Evolutionary conservation across 331 rosid genomes (phyloP).

Genomic region (Phaseolus coccineus): DNA sequence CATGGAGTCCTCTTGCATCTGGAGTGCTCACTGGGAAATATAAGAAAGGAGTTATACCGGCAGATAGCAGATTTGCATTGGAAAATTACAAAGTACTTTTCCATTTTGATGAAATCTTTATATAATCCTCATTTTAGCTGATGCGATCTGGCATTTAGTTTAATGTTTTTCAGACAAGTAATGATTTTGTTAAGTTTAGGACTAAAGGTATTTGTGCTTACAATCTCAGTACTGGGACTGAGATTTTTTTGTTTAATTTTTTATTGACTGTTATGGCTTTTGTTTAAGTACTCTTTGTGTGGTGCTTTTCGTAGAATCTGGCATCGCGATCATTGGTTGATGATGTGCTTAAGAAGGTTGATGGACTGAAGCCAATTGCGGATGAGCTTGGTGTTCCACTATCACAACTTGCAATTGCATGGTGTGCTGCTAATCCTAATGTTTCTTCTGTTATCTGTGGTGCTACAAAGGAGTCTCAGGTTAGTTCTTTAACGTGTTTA

Average conservation of each 20-base stretch:
- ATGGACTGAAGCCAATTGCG: slow-evolving; percentile 92
- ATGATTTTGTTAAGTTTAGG: not conserved
- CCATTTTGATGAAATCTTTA: not conserved
- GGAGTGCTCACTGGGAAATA: slow-evolving; percentile 99
- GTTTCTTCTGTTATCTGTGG: slow-evolving; percentile 96
- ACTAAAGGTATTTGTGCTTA: not conserved
- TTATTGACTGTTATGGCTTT: not conserved
- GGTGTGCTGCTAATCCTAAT: slow-evolving; percentile 98
- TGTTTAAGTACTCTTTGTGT: slow-evolving; percentile 26
- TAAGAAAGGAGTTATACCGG: slow-evolving; percentile 80
- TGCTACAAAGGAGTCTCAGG: slow-evolving; percentile 99
- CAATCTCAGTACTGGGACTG: not conserved
- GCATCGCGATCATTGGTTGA: slow-evolving; percentile 82
- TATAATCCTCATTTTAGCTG: not conserved
- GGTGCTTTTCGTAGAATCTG: slow-evolving; percentile 67
- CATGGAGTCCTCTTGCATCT: slow-evolving; percentile 97
- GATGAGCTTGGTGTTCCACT: slow-evolving; percentile 91
- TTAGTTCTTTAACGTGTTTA: slow-evolving; percentile 45
- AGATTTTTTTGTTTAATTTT: too few species aligned
- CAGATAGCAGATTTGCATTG: slow-evolving; percentile 93
- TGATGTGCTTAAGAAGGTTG: slow-evolving; percentile 88
- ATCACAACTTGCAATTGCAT: slow-evolving; percentile 90
- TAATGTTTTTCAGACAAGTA: not conserved
- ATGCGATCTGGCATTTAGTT: not conserved
- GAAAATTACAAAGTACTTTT: slow-evolving; percentile 85